Evolutionary conservation across 139 green algal species (phyloP).

Genomic region (Haematococcus lacustris): DNA sequence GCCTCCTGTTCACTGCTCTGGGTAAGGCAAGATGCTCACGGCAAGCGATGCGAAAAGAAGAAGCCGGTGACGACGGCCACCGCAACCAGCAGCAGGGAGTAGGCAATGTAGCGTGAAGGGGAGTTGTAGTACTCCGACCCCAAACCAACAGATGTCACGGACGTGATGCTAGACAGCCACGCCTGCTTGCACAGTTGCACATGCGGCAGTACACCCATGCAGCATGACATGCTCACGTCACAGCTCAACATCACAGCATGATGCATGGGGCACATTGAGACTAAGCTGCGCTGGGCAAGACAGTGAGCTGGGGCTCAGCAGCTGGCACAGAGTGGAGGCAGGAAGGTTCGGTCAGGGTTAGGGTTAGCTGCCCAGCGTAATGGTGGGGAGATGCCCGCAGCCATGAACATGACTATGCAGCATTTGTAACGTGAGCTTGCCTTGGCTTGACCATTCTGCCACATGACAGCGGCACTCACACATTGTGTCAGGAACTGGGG

Average conservation of each 20-base stretch:
- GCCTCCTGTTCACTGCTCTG: background rate
- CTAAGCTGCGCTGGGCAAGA: background rate
- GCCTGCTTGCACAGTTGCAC: constrained; percentile 5
- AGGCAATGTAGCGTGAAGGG: constrained; percentile 33
- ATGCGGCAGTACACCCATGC: background rate
- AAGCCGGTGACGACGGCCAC: constrained; percentile 19
- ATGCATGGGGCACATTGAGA: background rate
- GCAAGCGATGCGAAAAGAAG: too few species aligned
- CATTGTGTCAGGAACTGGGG: too few species aligned
- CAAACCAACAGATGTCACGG: constrained; percentile 25
- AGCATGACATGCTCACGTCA: background rate
- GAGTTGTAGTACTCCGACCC: constrained; percentile 37
- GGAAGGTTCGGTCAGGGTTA: background rate
- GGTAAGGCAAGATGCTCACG: background rate
- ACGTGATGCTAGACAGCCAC: constrained; percentile 21
- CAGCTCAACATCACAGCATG: background rate
- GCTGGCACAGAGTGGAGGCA: too few species aligned
- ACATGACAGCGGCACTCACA: too few species aligned
- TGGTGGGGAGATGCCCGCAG: too few species aligned
- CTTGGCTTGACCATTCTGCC: too few species aligned
- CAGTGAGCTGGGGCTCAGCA: background rate
- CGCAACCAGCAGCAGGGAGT: constrained; percentile 21
- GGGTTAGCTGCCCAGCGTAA: too few species aligned
- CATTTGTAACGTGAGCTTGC: too few species aligned
- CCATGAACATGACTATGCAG: too few species aligned